Evolutionary conservation across 2,329 filamentous ascomycete genomes (phyloP).

Genomic region (Aspergillus pseudoviridinutans): DNA sequence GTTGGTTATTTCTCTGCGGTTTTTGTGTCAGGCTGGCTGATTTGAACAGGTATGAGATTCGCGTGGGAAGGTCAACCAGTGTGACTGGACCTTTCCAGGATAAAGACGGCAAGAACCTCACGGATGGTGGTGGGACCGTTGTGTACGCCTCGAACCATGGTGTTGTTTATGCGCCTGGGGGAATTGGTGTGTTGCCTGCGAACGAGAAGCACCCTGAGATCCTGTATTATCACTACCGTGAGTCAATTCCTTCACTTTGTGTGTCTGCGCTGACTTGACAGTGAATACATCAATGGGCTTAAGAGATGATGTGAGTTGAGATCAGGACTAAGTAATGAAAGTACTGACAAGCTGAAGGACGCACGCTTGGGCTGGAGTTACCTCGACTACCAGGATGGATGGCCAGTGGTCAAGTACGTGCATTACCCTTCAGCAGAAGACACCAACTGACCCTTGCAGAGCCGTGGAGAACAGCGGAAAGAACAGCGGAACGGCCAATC

Average conservation of each 20-base stretch:
- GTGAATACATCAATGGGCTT: constrained; percentile 33
- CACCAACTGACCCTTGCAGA: not conserved
- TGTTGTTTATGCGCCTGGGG: constrained; percentile 37
- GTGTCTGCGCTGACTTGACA: constrained; percentile 6
- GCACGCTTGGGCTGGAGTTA: constrained; percentile 36
- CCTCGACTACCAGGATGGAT: constrained; percentile 35
- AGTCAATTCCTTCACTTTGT: constrained; percentile 2
- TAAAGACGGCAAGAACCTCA: constrained; percentile 20
- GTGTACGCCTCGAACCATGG: constrained; percentile 39
- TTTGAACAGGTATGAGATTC: constrained; percentile 29
- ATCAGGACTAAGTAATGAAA: not conserved
- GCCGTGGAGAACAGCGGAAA: constrained; percentile 6
- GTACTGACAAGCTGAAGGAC: constrained; percentile 20
- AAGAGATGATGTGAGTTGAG: constrained; percentile 20
- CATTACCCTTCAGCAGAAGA: no score
- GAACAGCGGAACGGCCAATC: constrained; percentile 2
- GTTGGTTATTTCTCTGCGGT: constrained; percentile 16
- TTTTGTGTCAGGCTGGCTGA: not conserved
- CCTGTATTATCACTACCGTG: constrained; percentile 39
- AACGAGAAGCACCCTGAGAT: constrained; percentile 26
- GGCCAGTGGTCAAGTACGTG: constrained; percentile 27
- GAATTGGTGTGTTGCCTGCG: constrained; percentile 29
- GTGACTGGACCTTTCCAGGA: constrained; percentile 35
- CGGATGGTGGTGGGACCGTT: constrained; percentile 31
- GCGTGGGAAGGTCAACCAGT: constrained; percentile 31